Conservation (phyloP, 139 green algal genomes). For the Closterium sp. region DNA sequence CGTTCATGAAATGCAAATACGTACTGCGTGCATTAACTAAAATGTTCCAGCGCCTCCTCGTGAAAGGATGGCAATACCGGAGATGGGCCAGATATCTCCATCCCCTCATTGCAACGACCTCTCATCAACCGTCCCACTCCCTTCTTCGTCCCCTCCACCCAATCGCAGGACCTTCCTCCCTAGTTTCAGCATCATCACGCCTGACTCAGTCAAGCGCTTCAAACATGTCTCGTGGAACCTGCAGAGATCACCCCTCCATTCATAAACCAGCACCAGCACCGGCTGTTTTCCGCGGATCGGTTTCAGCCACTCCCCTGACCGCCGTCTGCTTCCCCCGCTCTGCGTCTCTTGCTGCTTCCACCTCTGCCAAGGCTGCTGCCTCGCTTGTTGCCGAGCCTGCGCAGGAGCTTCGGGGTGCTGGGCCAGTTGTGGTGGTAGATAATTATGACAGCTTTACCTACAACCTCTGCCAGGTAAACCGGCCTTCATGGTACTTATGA, state of each 20-base stretch:
- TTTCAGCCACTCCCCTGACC: background rate
- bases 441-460: constrained; percentile 99
- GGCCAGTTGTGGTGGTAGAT: constrained; percentile 85
- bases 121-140: background rate
- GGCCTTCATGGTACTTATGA: no score
- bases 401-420: background rate
- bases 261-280: background rate
- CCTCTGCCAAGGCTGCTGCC: background rate
- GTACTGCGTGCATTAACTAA: no score
- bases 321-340: background rate
- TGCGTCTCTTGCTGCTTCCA: background rate
- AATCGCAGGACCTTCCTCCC: background rate
- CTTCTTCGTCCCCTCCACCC: no score
- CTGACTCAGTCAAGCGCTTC: background rate
- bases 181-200: background rate
- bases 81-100: no score
- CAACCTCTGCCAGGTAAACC: constrained; percentile 91
- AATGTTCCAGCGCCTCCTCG: no score
- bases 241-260: no score
- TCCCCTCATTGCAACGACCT: background rate
- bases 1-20: no score
- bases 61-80: no score
- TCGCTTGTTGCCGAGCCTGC: background rate
- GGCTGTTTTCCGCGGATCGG: background rate
- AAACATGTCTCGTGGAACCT: background rate